phyloP scores from a whole-genome alignment of 164 flowering plant species.

The Saururus chinensis region DNA sequence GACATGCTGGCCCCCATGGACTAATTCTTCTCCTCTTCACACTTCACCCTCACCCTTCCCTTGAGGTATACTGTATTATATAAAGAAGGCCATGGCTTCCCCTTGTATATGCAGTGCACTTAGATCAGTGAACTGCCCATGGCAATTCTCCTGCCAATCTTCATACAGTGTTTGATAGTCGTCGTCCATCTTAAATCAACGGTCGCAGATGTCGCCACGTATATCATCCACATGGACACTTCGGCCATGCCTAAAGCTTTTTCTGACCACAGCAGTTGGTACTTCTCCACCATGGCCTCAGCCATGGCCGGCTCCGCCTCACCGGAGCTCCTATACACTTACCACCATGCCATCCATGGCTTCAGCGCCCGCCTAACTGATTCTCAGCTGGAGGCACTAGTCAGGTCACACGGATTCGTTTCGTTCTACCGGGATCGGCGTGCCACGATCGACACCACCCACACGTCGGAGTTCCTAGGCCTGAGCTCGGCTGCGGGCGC shows the following conservation, averaged over 20 bases:
- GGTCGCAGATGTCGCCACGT: too few species aligned
- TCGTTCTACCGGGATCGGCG: slow-evolving; percentile 34
- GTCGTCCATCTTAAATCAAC: too few species aligned
- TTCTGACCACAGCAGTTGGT: slow-evolving; percentile 48
- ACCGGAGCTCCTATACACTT: slow-evolving; percentile 31
- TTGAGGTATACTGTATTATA: too few species aligned
- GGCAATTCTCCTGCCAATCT: slow-evolving; percentile 1
- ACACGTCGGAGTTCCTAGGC: too few species aligned
- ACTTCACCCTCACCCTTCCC: too few species aligned
- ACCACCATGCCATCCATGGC: slow-evolving; percentile 43
- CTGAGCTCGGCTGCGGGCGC: slow-evolving; percentile 29
- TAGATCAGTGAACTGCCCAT: too few species aligned
- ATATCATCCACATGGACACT: too few species aligned
- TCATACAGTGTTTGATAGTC: too few species aligned
- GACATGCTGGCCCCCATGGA: too few species aligned
- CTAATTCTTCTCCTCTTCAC: too few species aligned
- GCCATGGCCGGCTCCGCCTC: slow-evolving; percentile 4
- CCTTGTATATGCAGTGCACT: too few species aligned
- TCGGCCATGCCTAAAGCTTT: slow-evolving; percentile 52
- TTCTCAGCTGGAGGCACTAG: slow-evolving; percentile 28
- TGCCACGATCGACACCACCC: slow-evolving; percentile 35
- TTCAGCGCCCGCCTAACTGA: slow-evolving; percentile 47
- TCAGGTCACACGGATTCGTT: slow-evolving; percentile 34
- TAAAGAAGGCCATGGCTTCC: too few species aligned
- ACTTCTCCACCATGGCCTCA: slow-evolving; percentile 25